These are phyloP conservation scores for Punica granatum DNA, from an alignment of 345 rosid species.

Conservation along the genomic window DNA sequence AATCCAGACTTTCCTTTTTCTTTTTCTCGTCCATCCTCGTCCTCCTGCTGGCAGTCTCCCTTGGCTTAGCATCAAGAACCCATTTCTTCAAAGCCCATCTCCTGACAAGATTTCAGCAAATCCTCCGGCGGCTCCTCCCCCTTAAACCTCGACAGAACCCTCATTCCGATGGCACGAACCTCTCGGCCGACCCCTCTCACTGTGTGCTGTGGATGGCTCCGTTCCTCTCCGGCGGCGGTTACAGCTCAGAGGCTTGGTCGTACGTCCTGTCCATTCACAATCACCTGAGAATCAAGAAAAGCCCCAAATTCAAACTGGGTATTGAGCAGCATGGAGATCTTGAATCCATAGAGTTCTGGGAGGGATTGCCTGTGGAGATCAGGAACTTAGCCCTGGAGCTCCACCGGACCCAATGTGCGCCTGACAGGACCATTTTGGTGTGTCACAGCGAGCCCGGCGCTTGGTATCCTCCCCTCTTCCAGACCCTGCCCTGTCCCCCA, in stretches of 20 bases:
- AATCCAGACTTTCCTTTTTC: conserved; percentile 24
- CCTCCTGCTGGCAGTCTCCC: conserved; percentile 37
- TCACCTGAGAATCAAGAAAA: conserved; percentile 13
- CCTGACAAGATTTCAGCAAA: conserved; percentile 23
- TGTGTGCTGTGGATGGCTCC: conserved; percentile 95
- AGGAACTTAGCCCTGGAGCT: conserved; percentile 41
- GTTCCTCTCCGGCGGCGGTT: conserved; percentile 89
- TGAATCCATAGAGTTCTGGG: conserved; percentile 56
- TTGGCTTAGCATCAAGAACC: conserved; percentile 20
- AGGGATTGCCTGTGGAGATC: conserved; percentile 47
- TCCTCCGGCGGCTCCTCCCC: conserved; percentile 15
- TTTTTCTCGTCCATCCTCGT: conserved; percentile 29
- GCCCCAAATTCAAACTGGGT: conserved; percentile 43
- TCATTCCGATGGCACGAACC: background rate
- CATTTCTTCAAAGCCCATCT: conserved; percentile 26
- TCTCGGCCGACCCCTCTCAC: conserved; percentile 15
- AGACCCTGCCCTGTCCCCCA: conserved; percentile 79
- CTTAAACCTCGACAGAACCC: conserved; percentile 13
- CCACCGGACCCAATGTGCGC: conserved; percentile 36
- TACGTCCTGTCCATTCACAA: conserved; percentile 49
- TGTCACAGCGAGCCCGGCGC: conserved; percentile 97
- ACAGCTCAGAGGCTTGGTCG: conserved; percentile 89
- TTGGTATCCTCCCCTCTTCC: conserved; percentile 79
- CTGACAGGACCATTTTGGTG: conserved; percentile 58
- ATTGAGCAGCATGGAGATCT: conserved; percentile 77